These are phyloP conservation scores for Thermomucor indicae-seudaticae DNA, from an alignment of 371 early-diverging fungal species.

Conservation along the genomic window DNA sequence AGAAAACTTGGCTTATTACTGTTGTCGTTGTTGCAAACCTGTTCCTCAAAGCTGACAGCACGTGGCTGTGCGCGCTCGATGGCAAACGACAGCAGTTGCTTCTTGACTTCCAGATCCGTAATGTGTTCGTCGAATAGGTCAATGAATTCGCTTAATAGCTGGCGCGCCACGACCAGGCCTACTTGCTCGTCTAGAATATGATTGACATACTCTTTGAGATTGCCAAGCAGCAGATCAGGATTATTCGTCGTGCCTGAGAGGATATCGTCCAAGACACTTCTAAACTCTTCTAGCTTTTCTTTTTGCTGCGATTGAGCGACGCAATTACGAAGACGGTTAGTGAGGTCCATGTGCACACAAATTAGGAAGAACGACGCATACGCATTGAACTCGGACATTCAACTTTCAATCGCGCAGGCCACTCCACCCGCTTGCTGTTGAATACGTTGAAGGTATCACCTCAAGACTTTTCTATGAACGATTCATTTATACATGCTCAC, in stretches of 20 bases:
- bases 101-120: slow-evolving; percentile 39
- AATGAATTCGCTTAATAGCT: slow-evolving; percentile 65
- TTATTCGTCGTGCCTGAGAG: slow-evolving; percentile 14
- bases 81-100: slow-evolving; percentile 49
- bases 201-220: slow-evolving; percentile 46
- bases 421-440: no score
- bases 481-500: no score
- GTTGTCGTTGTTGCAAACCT: no score
- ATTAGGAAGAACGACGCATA: no score
- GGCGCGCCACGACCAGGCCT: slow-evolving; percentile 73
- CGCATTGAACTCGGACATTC: no score
- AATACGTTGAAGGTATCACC: no score
- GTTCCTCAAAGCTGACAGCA: slow-evolving; percentile 86
- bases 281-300: slow-evolving; percentile 37
- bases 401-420: no score
- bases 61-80: slow-evolving; percentile 61
- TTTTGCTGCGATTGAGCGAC: slow-evolving; percentile 34
- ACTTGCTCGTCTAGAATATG: slow-evolving; percentile 70
- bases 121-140: slow-evolving; percentile 28
- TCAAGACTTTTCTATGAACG: no score
- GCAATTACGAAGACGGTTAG: slow-evolving; percentile 23
- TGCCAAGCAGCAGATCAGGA: slow-evolving; percentile 13
- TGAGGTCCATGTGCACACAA: slow-evolving; percentile 33
- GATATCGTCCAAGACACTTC: slow-evolving; percentile 23
- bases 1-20: no score